Conservation (phyloP, 108 stramenopile species). For the Pseudonitzschia multistriata region DNA sequence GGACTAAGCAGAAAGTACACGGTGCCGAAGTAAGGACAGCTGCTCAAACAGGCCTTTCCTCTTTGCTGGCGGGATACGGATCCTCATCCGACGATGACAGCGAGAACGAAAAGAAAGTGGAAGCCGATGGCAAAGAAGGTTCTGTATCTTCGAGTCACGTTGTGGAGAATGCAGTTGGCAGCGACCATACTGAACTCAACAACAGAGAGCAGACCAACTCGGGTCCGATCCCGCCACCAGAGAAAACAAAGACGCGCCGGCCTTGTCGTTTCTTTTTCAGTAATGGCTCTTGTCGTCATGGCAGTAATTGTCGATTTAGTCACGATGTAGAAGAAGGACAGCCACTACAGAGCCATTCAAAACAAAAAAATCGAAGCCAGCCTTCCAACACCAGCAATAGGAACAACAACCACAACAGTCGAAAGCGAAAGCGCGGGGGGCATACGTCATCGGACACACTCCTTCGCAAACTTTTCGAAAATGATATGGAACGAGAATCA, state of each 20-base stretch:
- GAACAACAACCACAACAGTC: background rate
- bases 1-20: constrained; percentile 4
- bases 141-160: background rate
- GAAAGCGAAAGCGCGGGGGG: constrained; percentile 31
- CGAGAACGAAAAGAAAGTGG: background rate
- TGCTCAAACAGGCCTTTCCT: constrained; percentile 38
- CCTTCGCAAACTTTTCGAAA: constrained; percentile 63
- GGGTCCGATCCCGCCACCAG: background rate
- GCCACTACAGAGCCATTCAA: background rate
- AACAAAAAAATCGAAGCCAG: background rate
- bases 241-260: background rate
- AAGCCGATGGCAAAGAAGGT: background rate
- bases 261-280: constrained; percentile 52
- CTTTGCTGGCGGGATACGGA: constrained; percentile 78
- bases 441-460: constrained; percentile 37
- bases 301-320: constrained; percentile 43
- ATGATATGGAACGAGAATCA: constrained; percentile 72
- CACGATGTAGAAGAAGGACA: constrained; percentile 29
- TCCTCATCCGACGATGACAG: constrained; percentile 39
- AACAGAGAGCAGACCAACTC: background rate
- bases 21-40: constrained; percentile 4
- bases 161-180: background rate
- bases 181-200: background rate
- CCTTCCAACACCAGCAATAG: constrained; percentile 5
- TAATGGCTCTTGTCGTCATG: constrained; percentile 51